These are phyloP conservation scores for Ramaria rubella DNA, from an alignment of 768 basidiomycete species.

Conservation along the genomic window DNA sequence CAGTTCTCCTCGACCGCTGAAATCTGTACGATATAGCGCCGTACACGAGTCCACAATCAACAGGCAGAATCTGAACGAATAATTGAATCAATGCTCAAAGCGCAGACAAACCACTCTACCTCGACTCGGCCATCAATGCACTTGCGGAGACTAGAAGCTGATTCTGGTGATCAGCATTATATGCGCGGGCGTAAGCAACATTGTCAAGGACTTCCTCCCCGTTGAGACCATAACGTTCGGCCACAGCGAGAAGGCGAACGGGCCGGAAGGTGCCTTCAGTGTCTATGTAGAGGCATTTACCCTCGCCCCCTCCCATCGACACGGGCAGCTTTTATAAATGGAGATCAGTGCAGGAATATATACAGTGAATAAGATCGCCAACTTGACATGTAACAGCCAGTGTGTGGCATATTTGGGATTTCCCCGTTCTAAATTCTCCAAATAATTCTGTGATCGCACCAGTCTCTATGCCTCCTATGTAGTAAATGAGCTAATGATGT, in stretches of 20 bases:
- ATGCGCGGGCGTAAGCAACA: slow-evolving; percentile 95
- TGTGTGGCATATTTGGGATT: slow-evolving; percentile 97
- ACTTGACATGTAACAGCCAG: slow-evolving; percentile 94
- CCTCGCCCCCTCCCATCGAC: slow-evolving; percentile 97
- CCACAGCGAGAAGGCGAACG: slow-evolving; percentile 86
- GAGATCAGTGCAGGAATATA: background rate
- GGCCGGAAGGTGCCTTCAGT: slow-evolving; percentile 99
- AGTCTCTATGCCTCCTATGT: slow-evolving; percentile 90
- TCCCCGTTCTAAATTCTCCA: slow-evolving; percentile 97
- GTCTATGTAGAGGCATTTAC: slow-evolving; percentile 98
- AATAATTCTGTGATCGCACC: slow-evolving; percentile 97
- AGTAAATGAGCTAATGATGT: slow-evolving; percentile 7
- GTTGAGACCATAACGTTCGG: slow-evolving; percentile 93
- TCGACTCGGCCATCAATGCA: slow-evolving; percentile 98
- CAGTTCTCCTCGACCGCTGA: slow-evolving; percentile 90
- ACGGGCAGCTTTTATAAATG: slow-evolving; percentile 56
- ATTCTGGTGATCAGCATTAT: slow-evolving; percentile 97
- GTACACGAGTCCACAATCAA: slow-evolving; percentile 97
- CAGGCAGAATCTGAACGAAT: slow-evolving; percentile 72
- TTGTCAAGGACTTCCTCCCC: slow-evolving; percentile 98
- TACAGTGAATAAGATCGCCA: slow-evolving; percentile 7
- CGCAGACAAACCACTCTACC: slow-evolving; percentile 40
- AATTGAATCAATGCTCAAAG: background rate
- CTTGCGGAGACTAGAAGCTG: slow-evolving; percentile 85
- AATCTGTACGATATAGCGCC: slow-evolving; percentile 92